Evolutionary conservation across 2,329 filamentous ascomycete genomes (phyloP).

Genomic region (Pseudocercospora musae): DNA sequence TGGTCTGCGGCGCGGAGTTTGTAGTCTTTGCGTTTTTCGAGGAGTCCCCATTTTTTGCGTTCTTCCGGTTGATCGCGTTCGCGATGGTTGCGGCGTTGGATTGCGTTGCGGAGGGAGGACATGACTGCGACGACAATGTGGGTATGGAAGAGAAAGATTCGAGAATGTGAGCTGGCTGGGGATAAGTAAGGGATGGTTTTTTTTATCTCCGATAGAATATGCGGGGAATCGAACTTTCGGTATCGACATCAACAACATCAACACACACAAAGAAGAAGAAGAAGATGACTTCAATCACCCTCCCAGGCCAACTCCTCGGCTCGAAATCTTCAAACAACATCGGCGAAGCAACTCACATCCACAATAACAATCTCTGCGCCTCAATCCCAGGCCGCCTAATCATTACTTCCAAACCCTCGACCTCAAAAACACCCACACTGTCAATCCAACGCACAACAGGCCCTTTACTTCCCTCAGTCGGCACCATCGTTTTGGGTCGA

Average conservation of each 20-base stretch:
- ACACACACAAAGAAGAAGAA: no score
- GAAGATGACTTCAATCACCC: constrained; percentile 49
- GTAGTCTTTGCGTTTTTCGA: constrained; percentile 92
- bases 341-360: constrained; percentile 80
- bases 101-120: constrained; percentile 60
- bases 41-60: constrained; percentile 80
- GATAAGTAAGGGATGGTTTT: no score
- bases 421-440: constrained; percentile 53
- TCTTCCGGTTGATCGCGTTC: constrained; percentile 85
- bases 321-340: constrained; percentile 63
- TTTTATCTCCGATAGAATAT: no score
- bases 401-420: constrained; percentile 77
- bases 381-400: constrained; percentile 40
- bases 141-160: neutral
- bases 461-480: constrained; percentile 81
- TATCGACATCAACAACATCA: no score
- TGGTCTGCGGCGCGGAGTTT: constrained; percentile 63
- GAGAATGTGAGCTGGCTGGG: no score
- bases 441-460: constrained; percentile 50
- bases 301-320: constrained; percentile 81
- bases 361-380: constrained; percentile 70
- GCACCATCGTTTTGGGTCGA: constrained; percentile 74
- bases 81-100: constrained; percentile 79
- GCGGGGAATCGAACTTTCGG: no score
- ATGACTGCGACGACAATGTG: constrained; percentile 34